A percentile compares a stretch with the other conserved stretches of the same genome.
Conservation (phyloP, 805 yeast species). For the Starmerella stellata region DNA sequence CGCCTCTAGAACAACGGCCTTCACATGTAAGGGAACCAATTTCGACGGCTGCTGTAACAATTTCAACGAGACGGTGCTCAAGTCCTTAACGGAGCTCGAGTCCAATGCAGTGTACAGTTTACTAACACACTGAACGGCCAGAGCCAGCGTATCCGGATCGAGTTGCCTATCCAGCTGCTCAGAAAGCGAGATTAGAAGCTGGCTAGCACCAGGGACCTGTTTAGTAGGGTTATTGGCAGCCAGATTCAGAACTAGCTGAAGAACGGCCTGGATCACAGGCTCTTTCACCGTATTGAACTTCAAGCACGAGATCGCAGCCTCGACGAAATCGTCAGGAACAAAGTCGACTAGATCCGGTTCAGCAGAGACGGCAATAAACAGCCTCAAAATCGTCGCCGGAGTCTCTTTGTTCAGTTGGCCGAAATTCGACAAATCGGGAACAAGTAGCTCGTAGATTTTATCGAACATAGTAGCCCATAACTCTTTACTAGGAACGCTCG, state of each 20-base stretch:
- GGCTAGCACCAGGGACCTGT: background rate
- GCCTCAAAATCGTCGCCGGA: constrained; percentile 55
- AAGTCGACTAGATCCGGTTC: constrained; percentile 32
- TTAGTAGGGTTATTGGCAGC: constrained; percentile 1
- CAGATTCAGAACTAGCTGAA: constrained; percentile 26
- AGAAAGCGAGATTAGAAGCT: constrained; percentile 4
- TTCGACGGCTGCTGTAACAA: constrained; percentile 42
- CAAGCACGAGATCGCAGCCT: constrained; percentile 39
- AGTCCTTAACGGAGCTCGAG: constrained; percentile 32
- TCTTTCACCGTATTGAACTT: constrained; percentile 44
- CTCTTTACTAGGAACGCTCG: constrained; percentile 31
- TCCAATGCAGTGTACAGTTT: constrained; percentile 37
- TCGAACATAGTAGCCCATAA: constrained; percentile 39
- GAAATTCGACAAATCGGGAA: constrained; percentile 55
- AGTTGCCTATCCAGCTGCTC: constrained; percentile 9
- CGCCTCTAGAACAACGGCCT: constrained; percentile 39
- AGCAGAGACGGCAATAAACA: constrained; percentile 44
- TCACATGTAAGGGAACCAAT: constrained; percentile 35
- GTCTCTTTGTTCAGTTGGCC: constrained; percentile 65
- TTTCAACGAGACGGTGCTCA: constrained; percentile 39
- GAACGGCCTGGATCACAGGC: constrained; percentile 42
- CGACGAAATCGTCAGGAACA: constrained; percentile 38
- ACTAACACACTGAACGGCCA: constrained; percentile 14
- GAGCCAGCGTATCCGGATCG: constrained; percentile 6
- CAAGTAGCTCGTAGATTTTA: constrained; percentile 34